Conservation (phyloP, 148 eudicot species). For the Simmondsia chinensis region DNA sequence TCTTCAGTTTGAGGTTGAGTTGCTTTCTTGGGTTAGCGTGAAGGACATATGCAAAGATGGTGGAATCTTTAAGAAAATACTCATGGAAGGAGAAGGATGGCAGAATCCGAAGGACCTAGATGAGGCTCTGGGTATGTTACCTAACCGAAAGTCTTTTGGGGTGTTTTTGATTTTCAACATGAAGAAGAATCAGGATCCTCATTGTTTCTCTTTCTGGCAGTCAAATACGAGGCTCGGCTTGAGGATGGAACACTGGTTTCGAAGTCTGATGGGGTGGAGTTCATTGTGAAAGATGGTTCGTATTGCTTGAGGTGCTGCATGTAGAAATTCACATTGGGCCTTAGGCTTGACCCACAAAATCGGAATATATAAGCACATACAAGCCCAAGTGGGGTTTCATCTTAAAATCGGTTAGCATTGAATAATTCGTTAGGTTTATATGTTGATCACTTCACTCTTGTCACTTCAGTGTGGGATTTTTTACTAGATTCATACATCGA, state of each 20-base stretch:
- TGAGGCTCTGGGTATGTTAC: conserved; percentile 51
- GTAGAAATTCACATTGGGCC: too few species aligned
- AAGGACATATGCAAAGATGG: conserved; percentile 93
- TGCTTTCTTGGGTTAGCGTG: conserved; percentile 67
- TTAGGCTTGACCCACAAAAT: too few species aligned
- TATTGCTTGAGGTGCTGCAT: too few species aligned
- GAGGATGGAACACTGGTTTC: conserved; percentile 64
- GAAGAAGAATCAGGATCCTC: too few species aligned
- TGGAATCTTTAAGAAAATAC: conserved; percentile 60
- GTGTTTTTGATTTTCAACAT: background rate
- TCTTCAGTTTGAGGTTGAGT: conserved; percentile 77
- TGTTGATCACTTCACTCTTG: too few species aligned
- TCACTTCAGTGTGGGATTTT: too few species aligned
- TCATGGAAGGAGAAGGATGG: conserved; percentile 70
- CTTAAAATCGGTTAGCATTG: too few species aligned
- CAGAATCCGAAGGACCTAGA: conserved; percentile 81
- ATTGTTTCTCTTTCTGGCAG: conserved; percentile 23
- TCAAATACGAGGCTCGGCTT: conserved; percentile 64
- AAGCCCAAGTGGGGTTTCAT: too few species aligned
- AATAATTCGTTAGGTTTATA: too few species aligned
- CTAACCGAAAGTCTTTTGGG: background rate
- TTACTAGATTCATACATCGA: too few species aligned
- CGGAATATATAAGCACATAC: too few species aligned
- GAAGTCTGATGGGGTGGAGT: conserved; percentile 69
- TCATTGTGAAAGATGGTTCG: conserved; percentile 63